Evolutionary conservation across 176 grass and related monocot species (phyloP).

Genomic region (Oryza officinalis): DNA sequence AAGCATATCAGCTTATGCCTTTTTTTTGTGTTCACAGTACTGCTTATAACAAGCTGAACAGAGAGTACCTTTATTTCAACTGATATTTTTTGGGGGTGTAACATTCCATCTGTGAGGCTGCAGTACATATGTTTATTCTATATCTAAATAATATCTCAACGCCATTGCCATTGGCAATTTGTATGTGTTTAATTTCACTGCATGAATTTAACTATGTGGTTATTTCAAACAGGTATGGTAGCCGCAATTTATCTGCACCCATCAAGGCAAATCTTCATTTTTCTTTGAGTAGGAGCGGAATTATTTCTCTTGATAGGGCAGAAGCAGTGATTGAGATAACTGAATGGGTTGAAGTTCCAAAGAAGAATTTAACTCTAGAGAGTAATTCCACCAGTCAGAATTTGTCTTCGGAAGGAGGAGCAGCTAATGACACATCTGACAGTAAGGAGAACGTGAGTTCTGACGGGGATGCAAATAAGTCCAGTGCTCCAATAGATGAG

Average conservation of each 20-base stretch:
- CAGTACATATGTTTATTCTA: conserved; percentile 10
- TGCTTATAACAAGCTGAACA: neutral
- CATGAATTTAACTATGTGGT: conserved; percentile 27
- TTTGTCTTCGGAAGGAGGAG: conserved; percentile 55
- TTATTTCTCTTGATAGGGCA: conserved; percentile 88
- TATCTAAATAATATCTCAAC: conserved; percentile 7
- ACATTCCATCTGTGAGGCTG: conserved; percentile 3
- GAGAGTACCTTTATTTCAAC: neutral
- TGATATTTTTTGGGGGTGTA: neutral
- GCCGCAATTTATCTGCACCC: conserved; percentile 89
- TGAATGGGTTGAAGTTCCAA: conserved; percentile 97
- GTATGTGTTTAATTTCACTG: conserved; percentile 25
- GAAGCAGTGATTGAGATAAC: conserved; percentile 97
- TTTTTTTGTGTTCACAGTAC: neutral
- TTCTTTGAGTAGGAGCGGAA: conserved; percentile 95
- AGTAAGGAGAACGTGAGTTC: conserved; percentile 49
- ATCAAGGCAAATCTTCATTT: conserved; percentile 98
- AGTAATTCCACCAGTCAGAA: conserved; percentile 59
- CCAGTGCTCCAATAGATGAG: conserved; percentile 44
- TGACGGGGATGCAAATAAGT: conserved; percentile 45
- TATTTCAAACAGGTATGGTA: conserved; percentile 66
- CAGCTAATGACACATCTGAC: conserved; percentile 50
- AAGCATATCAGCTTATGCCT: conserved; percentile 9
- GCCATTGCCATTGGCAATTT: neutral
- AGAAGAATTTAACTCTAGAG: conserved; percentile 79